These are phyloP conservation scores for Astrothelium macrocarpum DNA, from an alignment of 495 filamentous ascomycete genomes.

Conservation along the genomic window DNA sequence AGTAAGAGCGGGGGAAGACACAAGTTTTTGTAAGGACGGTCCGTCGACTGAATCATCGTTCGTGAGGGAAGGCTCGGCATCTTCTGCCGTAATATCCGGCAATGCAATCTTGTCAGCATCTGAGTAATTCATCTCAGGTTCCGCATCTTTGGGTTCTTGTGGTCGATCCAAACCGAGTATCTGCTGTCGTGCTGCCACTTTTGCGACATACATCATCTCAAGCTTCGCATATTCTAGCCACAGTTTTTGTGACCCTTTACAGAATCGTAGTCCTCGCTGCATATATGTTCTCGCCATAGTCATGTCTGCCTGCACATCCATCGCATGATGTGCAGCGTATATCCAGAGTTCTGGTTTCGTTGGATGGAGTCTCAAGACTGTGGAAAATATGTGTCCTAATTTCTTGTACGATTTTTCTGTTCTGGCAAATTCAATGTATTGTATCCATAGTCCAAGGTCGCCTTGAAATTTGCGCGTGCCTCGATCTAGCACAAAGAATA, in stretches of 20 bases:
- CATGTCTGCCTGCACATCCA: constrained; percentile 77
- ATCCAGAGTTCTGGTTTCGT: constrained; percentile 79
- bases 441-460: constrained; percentile 76
- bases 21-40: constrained; percentile 50
- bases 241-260: constrained; percentile 55
- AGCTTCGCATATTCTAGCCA: constrained; percentile 88
- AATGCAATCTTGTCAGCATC: constrained; percentile 48
- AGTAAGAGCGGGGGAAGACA: constrained; percentile 68
- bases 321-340: constrained; percentile 64
- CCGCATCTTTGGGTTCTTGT: constrained; percentile 32
- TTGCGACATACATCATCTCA: constrained; percentile 84
- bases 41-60: constrained; percentile 34
- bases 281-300: constrained; percentile 75
- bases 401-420: constrained; percentile 70
- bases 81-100: constrained; percentile 52
- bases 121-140: constrained; percentile 29
- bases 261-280: constrained; percentile 81
- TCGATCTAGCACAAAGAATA: constrained; percentile 82
- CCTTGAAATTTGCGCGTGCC: constrained; percentile 79
- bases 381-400: constrained; percentile 65
- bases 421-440: constrained; percentile 76
- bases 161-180: constrained; percentile 57
- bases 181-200: constrained; percentile 60
- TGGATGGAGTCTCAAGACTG: constrained; percentile 72
- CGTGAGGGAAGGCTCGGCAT: constrained; percentile 47